Base-by-base conservation (phyloP, 768 basidiomycete genomes). In the Russula compacta region DNA sequence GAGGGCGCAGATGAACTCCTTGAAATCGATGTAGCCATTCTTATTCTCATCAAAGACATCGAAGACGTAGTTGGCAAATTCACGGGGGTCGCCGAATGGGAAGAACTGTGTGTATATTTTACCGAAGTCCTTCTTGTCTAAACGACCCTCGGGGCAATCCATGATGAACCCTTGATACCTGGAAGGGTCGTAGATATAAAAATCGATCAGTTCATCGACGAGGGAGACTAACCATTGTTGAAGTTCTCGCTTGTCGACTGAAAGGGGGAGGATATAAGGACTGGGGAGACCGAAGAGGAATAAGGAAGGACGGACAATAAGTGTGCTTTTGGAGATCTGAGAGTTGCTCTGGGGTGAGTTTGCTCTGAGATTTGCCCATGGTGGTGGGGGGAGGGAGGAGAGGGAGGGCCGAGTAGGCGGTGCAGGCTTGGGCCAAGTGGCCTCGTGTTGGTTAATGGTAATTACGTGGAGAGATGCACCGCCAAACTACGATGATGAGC, bases 81-180 rank as follows among this genome's bases (percentile, higher is more conserved):
- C 89, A 61, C 79, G 84, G 8, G 97, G 95, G 73, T 99, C 95
- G 64, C 97, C 97, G 70, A 99, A 99, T 29, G 97, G 97, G 80
- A 99, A 99, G 87, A 99, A 99, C 74, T 98, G 97, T 72, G 94
- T 93, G 82, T 98, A 99, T 79, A 99, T 99, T 73, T 88, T 86
- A 69, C 88, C 82, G 77, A 99, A 99, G 73, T 95, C 95, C 58
- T 83, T 78, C 79, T 92, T 97, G 82, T 98, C 90, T 69, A 99
- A 84, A 66, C 94, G 90, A 44, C 97, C 97, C 4, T 92, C 89
- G 1, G 97, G 97, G 72, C 97, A 99, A 75, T 99, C 97, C 75
- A 94, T 97, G 71, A 95, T 84, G 78, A 98, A 99, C 49, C 97
- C 97, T 75, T 98, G 98, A 82, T 98, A 95, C 95, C 92, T 95